phyloP scores from a whole-genome alignment of 139 green algal species.

The Edaphochlamys debaryana region DNA sequence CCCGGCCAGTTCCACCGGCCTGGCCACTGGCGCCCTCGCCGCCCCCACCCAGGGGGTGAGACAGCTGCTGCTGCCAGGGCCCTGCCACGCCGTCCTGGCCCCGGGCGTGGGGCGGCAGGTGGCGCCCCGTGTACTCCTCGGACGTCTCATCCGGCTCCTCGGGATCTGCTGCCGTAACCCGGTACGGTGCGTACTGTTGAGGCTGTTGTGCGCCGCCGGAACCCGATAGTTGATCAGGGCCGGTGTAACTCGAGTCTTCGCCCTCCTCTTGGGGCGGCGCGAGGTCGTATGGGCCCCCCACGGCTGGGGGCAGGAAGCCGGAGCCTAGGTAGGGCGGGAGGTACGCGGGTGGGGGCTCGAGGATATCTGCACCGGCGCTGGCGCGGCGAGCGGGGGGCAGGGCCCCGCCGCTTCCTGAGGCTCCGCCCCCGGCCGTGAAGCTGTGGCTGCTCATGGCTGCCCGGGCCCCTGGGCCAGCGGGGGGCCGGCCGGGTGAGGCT shows the following conservation, averaged over 20 bases:
- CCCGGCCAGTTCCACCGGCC: background rate
- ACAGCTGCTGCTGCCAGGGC: background rate
- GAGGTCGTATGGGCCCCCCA: background rate
- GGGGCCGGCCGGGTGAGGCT: too few relatives aligned
- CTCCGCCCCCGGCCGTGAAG: background rate
- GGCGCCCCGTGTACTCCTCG: background rate
- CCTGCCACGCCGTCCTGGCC: background rate
- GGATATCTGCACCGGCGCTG: too few relatives aligned
- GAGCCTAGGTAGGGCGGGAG: background rate
- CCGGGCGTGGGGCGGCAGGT: too few relatives aligned
- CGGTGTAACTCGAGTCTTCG: too few relatives aligned
- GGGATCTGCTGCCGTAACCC: too few relatives aligned
- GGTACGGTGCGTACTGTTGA: too few relatives aligned
- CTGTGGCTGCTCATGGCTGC: background rate
- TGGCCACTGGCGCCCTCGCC: background rate
- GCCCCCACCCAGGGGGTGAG: background rate
- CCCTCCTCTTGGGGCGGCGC: background rate
- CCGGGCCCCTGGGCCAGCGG: too few relatives aligned
- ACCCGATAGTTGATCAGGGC: too few relatives aligned
- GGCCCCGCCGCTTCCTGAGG: too few relatives aligned
- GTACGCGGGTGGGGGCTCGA: background rate
- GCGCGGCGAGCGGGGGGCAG: too few relatives aligned
- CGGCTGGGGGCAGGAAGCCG: slow-evolving; percentile 1
- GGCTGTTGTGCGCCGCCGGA: too few relatives aligned
- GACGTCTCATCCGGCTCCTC: background rate